These are phyloP conservation scores for Deinandra increscens DNA, from an alignment of 129 eudicot genomes.

Conservation along the genomic window DNA sequence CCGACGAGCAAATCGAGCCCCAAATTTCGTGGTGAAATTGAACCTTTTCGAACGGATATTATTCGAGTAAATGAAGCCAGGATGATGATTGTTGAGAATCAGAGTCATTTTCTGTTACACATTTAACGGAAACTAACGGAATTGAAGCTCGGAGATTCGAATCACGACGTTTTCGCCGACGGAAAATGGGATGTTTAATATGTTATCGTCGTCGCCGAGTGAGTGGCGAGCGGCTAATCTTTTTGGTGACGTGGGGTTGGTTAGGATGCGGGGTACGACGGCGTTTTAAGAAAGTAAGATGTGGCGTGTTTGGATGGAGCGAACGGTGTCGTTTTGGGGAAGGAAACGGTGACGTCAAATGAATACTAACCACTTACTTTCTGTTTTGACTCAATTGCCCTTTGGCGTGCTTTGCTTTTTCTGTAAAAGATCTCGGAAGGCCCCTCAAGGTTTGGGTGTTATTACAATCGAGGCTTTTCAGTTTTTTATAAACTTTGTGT, in stretches of 20 bases:
- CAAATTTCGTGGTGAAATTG: constrained; percentile 9
- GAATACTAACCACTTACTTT: constrained; percentile 31
- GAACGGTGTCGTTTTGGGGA: constrained; percentile 20
- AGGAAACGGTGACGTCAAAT: constrained; percentile 22
- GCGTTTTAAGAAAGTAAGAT: neutral
- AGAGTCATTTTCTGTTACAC: constrained; percentile 41
- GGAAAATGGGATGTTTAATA: neutral
- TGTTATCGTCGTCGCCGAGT: constrained; percentile 34
- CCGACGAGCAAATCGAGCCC: constrained; percentile 10
- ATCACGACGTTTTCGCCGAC: constrained; percentile 20
- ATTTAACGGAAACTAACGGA: constrained; percentile 7
- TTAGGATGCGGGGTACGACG: neutral
- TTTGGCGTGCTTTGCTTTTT: constrained; percentile 6
- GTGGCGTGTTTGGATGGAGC: constrained; percentile 16
- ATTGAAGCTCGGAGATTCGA: constrained; percentile 19
- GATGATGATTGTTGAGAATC: constrained; percentile 29
- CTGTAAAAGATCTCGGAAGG: neutral
- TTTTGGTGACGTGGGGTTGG: constrained; percentile 27
- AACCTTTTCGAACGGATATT: neutral
- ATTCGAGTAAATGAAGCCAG: constrained; percentile 23
- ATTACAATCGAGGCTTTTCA: neutral
- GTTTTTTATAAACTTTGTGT: neutral
- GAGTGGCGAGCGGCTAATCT: constrained; percentile 37
- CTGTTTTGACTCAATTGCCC: constrained; percentile 25
- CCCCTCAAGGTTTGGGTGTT: constrained; percentile 12